phyloP scores from a whole-genome alignment of 257 asterid species.

The Catharanthus roseus region DNA sequence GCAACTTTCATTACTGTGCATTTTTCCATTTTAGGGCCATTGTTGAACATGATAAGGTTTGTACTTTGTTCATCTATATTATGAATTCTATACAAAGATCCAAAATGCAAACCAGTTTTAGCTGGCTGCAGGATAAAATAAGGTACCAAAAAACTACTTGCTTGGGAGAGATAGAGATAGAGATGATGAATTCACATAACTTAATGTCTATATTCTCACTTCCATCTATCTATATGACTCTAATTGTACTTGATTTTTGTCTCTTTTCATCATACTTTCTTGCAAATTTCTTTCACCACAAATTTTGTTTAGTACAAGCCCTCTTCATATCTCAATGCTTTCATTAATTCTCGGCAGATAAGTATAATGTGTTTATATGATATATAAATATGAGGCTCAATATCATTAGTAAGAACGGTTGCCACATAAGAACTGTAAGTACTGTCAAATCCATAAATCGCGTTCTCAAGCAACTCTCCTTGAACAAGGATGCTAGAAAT shows the following conservation, averaged over 20 bases:
- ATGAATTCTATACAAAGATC: conserved; percentile 14
- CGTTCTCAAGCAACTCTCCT: no score
- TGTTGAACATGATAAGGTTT: conserved; percentile 15
- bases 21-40: conserved; percentile 9
- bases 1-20: neutral
- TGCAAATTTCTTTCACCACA: neutral
- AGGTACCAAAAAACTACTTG: neutral
- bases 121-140: conserved; percentile 13
- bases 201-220: conserved; percentile 2
- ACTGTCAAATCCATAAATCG: no score
- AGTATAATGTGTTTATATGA: no score
- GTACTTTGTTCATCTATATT: conserved; percentile 5
- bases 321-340: neutral
- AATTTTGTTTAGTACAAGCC: neutral
- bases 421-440: no score
- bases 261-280: neutral
- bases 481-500: no score
- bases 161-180: neutral
- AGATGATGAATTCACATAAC: neutral
- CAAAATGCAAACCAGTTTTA: conserved; percentile 7
- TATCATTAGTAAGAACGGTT: no score
- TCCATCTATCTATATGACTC: neutral
- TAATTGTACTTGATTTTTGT: neutral
- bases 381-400: no score
- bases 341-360: no score